These are phyloP conservation scores for Phalaenopsis hybrid DNA, from an alignment of 116 monocot genomes.

Conservation along the genomic window DNA sequence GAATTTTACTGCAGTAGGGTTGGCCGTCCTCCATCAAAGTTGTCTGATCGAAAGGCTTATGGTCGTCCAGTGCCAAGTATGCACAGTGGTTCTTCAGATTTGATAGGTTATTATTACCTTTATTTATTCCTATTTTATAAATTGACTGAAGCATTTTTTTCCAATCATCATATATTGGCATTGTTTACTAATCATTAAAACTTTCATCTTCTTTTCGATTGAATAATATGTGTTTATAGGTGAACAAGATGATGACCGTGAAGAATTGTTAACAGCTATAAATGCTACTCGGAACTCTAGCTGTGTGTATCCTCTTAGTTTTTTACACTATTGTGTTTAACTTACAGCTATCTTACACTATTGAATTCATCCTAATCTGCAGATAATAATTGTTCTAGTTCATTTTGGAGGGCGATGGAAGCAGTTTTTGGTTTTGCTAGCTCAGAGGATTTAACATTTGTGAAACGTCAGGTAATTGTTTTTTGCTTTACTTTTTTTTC, in stretches of 20 bases:
- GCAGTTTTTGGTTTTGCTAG: conserved; percentile 42
- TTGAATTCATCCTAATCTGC: conserved; percentile 1
- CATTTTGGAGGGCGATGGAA: conserved; percentile 76
- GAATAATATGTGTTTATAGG: conserved; percentile 28
- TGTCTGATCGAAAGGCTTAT: conserved; percentile 58
- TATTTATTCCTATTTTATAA: background rate
- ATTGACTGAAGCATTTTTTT: background rate
- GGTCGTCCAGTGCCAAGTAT: conserved; percentile 37
- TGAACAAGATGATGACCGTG: conserved; percentile 64
- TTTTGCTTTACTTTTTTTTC: background rate
- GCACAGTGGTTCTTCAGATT: conserved; percentile 30
- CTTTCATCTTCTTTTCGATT: background rate
- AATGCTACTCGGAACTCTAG: conserved; percentile 43
- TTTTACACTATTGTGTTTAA: background rate
- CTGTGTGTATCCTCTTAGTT: conserved; percentile 20
- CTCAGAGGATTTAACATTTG: conserved; percentile 34
- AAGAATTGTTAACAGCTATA: conserved; percentile 64
- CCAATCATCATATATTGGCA: background rate
- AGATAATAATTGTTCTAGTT: conserved; percentile 22
- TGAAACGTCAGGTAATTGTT: conserved; percentile 50
- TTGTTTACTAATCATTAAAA: background rate
- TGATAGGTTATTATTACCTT: conserved; percentile 36
- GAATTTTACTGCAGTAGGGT: conserved; percentile 41
- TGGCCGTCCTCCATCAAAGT: conserved; percentile 72
- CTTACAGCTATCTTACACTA: background rate